Base-by-base conservation (phyloP, 305 asterid species). In the Euphrasia arctica region DNA sequence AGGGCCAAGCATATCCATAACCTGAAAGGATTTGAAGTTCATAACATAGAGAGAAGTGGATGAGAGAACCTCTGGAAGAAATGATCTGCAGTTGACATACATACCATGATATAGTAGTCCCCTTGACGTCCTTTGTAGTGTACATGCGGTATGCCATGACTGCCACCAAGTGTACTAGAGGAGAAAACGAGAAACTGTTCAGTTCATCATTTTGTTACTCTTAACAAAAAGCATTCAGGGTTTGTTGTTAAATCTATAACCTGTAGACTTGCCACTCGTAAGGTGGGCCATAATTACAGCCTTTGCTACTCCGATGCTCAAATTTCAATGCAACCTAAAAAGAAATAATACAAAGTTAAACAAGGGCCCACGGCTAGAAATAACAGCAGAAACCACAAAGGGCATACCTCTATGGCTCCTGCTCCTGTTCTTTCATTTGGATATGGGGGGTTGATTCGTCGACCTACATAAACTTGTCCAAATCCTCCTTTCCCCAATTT, bases 1-100 rank as follows among this genome's bases (percentile, higher is more conserved):
- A 13, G 91, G 91, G 51, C 95, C 96, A 66, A 88, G 89, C 76
- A 83, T 82, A 70, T 85, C 96, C 96, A 88, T 88, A 56, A 88
- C 95, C 96, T 89, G 87, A 69, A 76, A 74, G 45, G 64, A 57
- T 9, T 14, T 31, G 72, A 47, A 34, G 52, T 61, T 65, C 32
- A 49, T 43, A 42, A 48, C 61, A 66, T 15, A 7, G 36, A 27
- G 45, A 45, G 27, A 43, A n/a, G 22, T 28, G 2, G 42, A 50
- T 12, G 45, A 11, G 45, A 39, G 3, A 39, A 39, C 45, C 12
- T 9, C 89, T 79, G 41, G 54, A 14, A 34, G 25, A 32, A 58
- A 36, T 31, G 56, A 87, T 91, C n/a, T 55, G 18, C 28, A 29
- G 32, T 55, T 54, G 15, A 60, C 52, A 63, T 0, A 52, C 69